Evolutionary conservation across 106 monocot genomes (phyloP).

Genomic region (Dioscorea dumetorum): DNA sequence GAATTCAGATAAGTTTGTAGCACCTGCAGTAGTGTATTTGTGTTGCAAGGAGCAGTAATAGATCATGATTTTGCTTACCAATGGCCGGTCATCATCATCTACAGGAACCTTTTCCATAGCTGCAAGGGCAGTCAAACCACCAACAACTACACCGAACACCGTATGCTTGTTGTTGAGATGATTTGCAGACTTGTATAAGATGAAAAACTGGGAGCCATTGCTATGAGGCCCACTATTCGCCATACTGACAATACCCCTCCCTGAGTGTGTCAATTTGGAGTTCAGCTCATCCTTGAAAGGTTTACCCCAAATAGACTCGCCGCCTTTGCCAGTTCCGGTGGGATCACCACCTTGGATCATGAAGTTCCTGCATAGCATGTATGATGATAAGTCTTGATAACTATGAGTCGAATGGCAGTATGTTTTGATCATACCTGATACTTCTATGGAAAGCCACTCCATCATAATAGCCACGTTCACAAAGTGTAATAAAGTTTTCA

Average conservation of each 20-base stretch:
- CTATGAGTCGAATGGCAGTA: neutral
- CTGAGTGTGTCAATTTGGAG: constrained; percentile 86
- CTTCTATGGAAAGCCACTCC: constrained; percentile 83
- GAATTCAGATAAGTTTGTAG: too few relatives aligned
- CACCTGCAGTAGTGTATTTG: too few relatives aligned
- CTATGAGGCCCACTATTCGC: constrained; percentile 97
- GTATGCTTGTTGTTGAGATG: constrained; percentile 97
- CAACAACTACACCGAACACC: constrained; percentile 89
- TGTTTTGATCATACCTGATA: constrained; percentile 53
- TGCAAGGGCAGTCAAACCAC: constrained; percentile 86
- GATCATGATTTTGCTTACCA: constrained; percentile 47
- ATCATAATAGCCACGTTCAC: constrained; percentile 94
- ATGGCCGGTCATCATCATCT: constrained; percentile 89
- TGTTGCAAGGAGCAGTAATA: neutral
- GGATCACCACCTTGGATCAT: constrained; percentile 99
- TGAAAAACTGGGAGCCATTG: constrained; percentile 98
- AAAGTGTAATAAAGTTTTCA: constrained; percentile 96
- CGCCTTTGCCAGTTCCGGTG: constrained; percentile 88
- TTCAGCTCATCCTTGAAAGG: constrained; percentile 98
- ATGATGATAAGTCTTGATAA: too few relatives aligned
- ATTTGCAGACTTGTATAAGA: constrained; percentile 87
- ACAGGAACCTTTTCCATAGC: constrained; percentile 96
- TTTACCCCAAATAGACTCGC: constrained; percentile 94
- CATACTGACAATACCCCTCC: constrained; percentile 95
- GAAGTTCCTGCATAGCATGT: constrained; percentile 58